These are phyloP conservation scores for Aspergillus ellipticus DNA, from an alignment of 495 filamentous ascomycete genomes.

Conservation along the genomic window DNA sequence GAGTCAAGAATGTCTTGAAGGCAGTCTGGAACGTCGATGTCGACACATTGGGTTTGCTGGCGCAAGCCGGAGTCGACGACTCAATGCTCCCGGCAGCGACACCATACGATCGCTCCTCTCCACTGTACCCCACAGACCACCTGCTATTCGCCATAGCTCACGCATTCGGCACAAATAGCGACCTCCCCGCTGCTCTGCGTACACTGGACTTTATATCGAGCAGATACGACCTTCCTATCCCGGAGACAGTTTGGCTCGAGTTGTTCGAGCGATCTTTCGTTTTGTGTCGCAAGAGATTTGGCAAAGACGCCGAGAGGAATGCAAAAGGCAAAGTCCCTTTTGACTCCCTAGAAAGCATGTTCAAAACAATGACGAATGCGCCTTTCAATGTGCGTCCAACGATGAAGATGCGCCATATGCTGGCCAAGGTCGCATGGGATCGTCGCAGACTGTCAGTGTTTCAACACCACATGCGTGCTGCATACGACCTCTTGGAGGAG, in stretches of 20 bases:
- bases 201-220: conserved; percentile 54
- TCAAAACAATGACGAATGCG: conserved; percentile 51
- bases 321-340: conserved; percentile 34
- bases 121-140: conserved; percentile 49
- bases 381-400: conserved; percentile 56
- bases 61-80: conserved; percentile 17
- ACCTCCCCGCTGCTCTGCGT: conserved; percentile 50
- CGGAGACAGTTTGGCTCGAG: conserved; percentile 50
- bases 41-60: conserved; percentile 32
- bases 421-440: conserved; percentile 38
- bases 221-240: conserved; percentile 50
- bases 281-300: conserved; percentile 31
- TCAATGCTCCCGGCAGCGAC: conserved; percentile 25
- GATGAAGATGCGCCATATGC: conserved; percentile 48
- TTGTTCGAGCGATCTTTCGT: conserved; percentile 60
- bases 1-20: conserved; percentile 46
- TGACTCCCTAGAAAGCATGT: conserved; percentile 42
- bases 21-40: conserved; percentile 59
- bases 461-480: conserved; percentile 20
- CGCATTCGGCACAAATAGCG: conserved; percentile 53
- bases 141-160: conserved; percentile 59
- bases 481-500: conserved; percentile 31
- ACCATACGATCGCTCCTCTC: conserved; percentile 41
- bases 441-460: conserved; percentile 17
- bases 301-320: conserved; percentile 15